A percentile compares a stretch with the other conserved stretches of the same genome.
Evolutionary conservation across 75 land plant genomes (phyloP).

Genomic region (Pinus taeda): DNA sequence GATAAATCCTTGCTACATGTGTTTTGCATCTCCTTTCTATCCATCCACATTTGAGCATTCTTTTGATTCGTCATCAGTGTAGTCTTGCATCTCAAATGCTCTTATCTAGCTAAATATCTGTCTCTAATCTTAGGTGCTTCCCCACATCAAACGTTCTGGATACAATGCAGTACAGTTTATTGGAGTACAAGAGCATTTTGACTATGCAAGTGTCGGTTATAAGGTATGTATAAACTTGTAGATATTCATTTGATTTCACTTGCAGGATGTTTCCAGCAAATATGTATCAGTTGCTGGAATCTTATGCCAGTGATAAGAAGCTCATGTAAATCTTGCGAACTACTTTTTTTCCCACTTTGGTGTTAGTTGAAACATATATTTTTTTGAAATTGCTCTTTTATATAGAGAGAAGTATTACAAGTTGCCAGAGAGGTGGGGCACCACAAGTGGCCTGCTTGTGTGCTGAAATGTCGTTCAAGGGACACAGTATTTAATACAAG

Average conservation of each 20-base stretch:
- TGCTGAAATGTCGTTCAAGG: too few species aligned
- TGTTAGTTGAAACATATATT: background rate
- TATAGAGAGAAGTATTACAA: too few species aligned
- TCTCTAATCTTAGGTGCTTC: slow-evolving; percentile 64
- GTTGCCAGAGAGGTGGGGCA: too few species aligned
- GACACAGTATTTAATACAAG: too few species aligned
- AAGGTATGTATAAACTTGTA: slow-evolving; percentile 46
- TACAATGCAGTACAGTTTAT: slow-evolving; percentile 92
- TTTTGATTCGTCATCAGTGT: background rate
- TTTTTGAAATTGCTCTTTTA: too few species aligned
- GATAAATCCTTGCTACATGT: background rate
- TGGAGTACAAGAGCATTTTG: slow-evolving; percentile 89
- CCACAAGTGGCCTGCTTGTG: too few species aligned
- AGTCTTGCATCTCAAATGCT: background rate
- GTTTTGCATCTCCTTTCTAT: background rate
- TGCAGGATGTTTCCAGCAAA: background rate
- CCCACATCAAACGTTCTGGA: slow-evolving; percentile 80
- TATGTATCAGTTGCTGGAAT: background rate
- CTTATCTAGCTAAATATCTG: background rate
- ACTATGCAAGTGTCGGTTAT: slow-evolving; percentile 92
- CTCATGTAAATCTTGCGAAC: background rate
- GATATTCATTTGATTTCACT: background rate
- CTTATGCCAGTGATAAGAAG: background rate
- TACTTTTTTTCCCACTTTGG: background rate
- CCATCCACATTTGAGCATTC: background rate